Base-by-base conservation (phyloP, 1,139 yeast species). In the Candida sanyaensis region DNA sequence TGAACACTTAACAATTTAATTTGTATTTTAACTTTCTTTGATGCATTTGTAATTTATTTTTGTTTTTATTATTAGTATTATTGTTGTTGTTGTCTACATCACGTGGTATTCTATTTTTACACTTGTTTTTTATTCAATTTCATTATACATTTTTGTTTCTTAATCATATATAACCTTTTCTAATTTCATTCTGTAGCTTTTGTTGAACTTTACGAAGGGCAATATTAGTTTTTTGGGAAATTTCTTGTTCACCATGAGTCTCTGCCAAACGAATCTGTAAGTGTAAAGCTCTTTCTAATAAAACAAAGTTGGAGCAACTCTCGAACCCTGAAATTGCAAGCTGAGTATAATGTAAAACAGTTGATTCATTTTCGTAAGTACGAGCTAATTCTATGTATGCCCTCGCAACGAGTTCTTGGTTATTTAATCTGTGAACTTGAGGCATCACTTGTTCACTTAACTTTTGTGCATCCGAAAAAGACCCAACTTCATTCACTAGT, bases 241-340 rank as follows among this genome's bases (percentile, higher is more conserved):
- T 24, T 5, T 36, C 28, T 26, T 8, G 21, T 7, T 36, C 30
- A 26, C 56, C 49, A 45, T 56, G 53, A 11, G 57, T 46, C 2
- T 55, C 52, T 10, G 70, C 74, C 54, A 80, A 62, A 53, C 68
- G 63, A n/a, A 60, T 37, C 50, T 72, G 75, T 23, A 72, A 57
- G 41, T 61, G 56, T 47, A 70, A 70, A 44, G 75, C 67, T 44
- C 58, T 54, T 24, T 57, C 49, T 9, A 63, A 66, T 68, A 59
- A 66, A 56, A 51, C 62, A 30, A 68, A 55, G 50, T 69, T 60
- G 21, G 54, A 61, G 40, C 70, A 58, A 40, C 58, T 62, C 42
- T 71, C 73, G 57, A 71, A 79, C 0, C 81, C 80, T 4, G 65
- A 60, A n/a, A 80, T 70, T 12, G 83, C 62, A 5, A 63, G 53